Conservation (phyloP, 169 alveolate genomes). For the Eimeria zaria region DNA sequence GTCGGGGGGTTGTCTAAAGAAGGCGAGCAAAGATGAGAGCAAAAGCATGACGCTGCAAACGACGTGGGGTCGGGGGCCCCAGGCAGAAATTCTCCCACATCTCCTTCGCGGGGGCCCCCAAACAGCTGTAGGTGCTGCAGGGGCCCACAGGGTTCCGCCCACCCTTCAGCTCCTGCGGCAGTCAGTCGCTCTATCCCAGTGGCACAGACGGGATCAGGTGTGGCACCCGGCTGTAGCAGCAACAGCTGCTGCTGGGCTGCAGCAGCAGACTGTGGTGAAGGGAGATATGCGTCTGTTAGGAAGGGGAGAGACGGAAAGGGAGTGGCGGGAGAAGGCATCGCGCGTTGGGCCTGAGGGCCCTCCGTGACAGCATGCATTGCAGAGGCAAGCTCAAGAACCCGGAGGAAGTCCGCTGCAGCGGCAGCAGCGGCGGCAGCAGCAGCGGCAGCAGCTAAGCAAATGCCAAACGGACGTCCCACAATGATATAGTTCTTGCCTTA, state of each 20-base stretch:
- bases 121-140: not conserved
- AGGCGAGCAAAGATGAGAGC: slow-evolving; percentile 37
- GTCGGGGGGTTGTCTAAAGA: not conserved
- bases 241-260: slow-evolving; percentile 61
- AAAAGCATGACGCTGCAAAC: slow-evolving; percentile 20
- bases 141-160: not conserved
- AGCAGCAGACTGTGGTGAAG: slow-evolving; percentile 22
- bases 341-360: not conserved
- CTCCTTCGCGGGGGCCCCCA: slow-evolving; percentile 53
- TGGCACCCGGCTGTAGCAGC: slow-evolving; percentile 38
- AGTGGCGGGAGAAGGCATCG: not conserved
- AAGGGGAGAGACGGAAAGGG: slow-evolving; percentile 56
- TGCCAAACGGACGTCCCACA: not conserved
- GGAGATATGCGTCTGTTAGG: slow-evolving; percentile 56
- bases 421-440: not conserved
- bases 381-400: not conserved
- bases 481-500: not conserved
- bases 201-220: slow-evolving; percentile 23
- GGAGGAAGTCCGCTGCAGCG: not conserved
- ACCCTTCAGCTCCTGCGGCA: slow-evolving; percentile 44
- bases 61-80: slow-evolving; percentile 36
- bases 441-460: not conserved
- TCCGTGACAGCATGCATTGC: not conserved
- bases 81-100: slow-evolving; percentile 4
- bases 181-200: not conserved